Base-by-base conservation (phyloP, 352 stramenopile genomes). In the Globisporangium okanoganense region DNA sequence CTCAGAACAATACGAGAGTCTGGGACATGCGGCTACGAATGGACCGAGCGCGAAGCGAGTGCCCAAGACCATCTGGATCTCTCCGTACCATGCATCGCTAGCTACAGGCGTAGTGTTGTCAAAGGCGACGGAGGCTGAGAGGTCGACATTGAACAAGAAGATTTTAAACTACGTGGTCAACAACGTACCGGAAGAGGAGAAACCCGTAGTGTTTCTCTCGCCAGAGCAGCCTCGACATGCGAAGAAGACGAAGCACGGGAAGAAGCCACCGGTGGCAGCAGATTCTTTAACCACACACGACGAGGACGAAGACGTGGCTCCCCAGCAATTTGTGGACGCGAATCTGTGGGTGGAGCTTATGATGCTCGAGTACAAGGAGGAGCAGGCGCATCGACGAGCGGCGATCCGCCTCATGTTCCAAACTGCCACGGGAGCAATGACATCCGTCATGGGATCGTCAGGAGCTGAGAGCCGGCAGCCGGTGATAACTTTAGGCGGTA, bases 391-490 rank as follows among this genome's bases (percentile, higher is more conserved):
- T 60, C 84, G 92, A 1, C 74, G 83, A 5, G 89, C 89, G 18
- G 90, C 90, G 16, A 90, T 98, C 44, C 89, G 91, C 0, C 65
- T 98, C 1, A 97, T 98, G 92, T 98, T 98, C 50, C 89, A 97
- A 41, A 97, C 91, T 0, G 90, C 91, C 2, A 83, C 78, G 0
- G 35, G 53, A 5, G 29, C 35, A 8, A 10, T 35, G 1, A 9
- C 43, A 8, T 45, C 40, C 40, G 40, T 43, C 22, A n/a, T 38
- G 18, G 49, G 29, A n/a, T 1, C 25, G 5, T 20, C 27, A 1
- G 20, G 16, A 9, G 9, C 16, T 0, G 49, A 58, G 1, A 41
- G 14, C 9, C 58, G 29, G 0, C 58, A 54, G 49, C 1, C 43
- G 16, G 8, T 20, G 18, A 56, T 29, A 22, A 16, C 29, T 1